Evolutionary conservation across 768 basidiomycete genomes (phyloP).

Genomic region (Xerocomellus intermedius): DNA sequence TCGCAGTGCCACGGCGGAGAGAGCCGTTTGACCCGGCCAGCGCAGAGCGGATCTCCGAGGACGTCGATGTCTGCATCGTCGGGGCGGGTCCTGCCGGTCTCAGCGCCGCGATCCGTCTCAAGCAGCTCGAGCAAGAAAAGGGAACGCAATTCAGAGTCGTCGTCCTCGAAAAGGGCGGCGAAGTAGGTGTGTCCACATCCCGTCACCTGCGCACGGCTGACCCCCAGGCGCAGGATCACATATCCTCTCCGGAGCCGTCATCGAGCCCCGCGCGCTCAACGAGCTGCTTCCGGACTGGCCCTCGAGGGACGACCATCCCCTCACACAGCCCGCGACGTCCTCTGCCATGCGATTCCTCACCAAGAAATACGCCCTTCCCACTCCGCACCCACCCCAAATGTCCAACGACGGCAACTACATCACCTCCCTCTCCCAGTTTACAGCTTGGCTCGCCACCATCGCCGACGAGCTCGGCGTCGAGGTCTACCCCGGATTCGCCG

Average conservation of each 20-base stretch:
- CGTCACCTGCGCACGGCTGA: neutral
- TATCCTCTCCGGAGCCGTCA: constrained; percentile 92
- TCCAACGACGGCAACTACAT: constrained; percentile 92
- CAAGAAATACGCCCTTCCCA: constrained; percentile 60
- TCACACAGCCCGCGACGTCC: constrained; percentile 74
- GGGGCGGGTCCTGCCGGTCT: constrained; percentile 95
- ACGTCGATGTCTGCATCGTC: constrained; percentile 96
- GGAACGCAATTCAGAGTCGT: constrained; percentile 80
- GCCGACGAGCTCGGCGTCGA: constrained; percentile 90
- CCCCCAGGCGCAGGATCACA: constrained; percentile 66
- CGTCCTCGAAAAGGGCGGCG: constrained; percentile 91
- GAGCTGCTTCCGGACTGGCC: constrained; percentile 90
- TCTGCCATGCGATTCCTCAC: constrained; percentile 89
- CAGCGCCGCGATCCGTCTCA: constrained; percentile 92
- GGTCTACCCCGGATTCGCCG: constrained; percentile 95
- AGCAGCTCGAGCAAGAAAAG: constrained; percentile 64
- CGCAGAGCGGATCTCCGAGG: constrained; percentile 84
- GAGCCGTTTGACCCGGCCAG: constrained; percentile 50
- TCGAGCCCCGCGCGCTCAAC: constrained; percentile 88
- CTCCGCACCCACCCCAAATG: constrained; percentile 98
- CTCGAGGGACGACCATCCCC: constrained; percentile 63
- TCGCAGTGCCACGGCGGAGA: constrained; percentile 16
- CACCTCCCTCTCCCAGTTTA: constrained; percentile 82
- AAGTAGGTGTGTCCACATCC: constrained; percentile 66
- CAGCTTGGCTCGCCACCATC: constrained; percentile 83